Evolutionary conservation across 2,329 filamentous ascomycete species (phyloP), one percentile per base, ranked within the genome.

Genomic region (Pseudopithomyces maydicus): DNA sequence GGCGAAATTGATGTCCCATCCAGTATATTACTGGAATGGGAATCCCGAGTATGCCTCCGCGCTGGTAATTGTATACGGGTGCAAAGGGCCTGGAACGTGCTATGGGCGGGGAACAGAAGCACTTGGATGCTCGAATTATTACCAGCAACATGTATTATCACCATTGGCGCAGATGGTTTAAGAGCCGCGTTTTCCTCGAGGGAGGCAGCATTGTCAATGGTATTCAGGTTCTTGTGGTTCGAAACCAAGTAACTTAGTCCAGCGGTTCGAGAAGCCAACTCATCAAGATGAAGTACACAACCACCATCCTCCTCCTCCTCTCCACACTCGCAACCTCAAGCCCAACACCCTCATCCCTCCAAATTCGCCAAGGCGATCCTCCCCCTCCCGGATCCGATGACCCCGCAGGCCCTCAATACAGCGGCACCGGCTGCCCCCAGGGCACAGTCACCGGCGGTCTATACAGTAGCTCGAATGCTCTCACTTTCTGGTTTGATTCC

Each of bases 401-500:
- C 59, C 65, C 72, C 41, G 67, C 63, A n/a, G 67, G 79, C 39
- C 73, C 72, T 10, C 26, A 29, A 29, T 78, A 79, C 65, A 78
- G 76, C 54, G 78, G 78, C 47, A 76, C 73, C 52, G 78, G 77
- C 19, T 80, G 78, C 63, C 69, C 52, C 6, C 33, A 54, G 52
- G 45, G 57, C 15, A 56, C 61, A 0, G 76, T 79, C 38, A 69
- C 69, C 57, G 66, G 72, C 38, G 64, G 73, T 52, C 70, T 78
- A 54, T 75, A 76, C 20, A 63, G 69, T 47, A 76, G 80, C 62
- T 67, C 68, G 20, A 70, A 68, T 67, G 80, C 63, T 48, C 66
- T 83, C 65, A 82, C 80, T 17, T 73, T 82, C 52, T 78, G 80
- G 49, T 82, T 82, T 65, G 78, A 80, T 64, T 52, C 65, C 19